These are phyloP conservation scores for Dothideomycetidae sp. DNA, from an alignment of 2,329 filamentous ascomycete species.

Conservation along the genomic window DNA sequence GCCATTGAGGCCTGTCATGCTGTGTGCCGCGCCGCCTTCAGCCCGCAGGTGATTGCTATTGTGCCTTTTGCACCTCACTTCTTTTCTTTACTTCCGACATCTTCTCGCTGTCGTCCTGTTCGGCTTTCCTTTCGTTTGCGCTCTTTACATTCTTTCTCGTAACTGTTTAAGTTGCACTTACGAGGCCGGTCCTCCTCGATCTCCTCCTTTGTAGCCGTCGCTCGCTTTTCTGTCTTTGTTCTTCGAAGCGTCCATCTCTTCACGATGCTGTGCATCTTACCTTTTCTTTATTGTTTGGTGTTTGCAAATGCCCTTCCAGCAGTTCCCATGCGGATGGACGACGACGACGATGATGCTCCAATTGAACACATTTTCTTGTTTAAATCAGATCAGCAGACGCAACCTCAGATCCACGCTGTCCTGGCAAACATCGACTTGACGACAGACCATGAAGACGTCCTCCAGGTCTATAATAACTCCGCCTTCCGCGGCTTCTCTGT, in stretches of 20 bases:
- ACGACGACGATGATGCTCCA: conserved; percentile 4
- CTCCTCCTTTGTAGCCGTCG: too few species aligned
- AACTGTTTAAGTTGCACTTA: too few species aligned
- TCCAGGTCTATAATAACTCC: conserved; percentile 28
- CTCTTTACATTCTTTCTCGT: too few species aligned
- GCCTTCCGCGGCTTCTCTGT: conserved; percentile 28
- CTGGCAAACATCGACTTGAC: conserved; percentile 24
- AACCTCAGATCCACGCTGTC: conserved; percentile 23
- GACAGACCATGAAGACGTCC: conserved; percentile 25
- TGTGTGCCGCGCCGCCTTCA: too few species aligned
- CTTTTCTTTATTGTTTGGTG: neutral
- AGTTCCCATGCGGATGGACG: conserved; percentile 1
- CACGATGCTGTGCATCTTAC: neutral
- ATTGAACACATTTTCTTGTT: conserved; percentile 26
- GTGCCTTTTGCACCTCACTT: too few species aligned
- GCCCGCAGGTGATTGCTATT: too few species aligned
- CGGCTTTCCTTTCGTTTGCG: too few species aligned
- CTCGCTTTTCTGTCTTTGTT: too few species aligned
- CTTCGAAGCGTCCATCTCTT: too few species aligned
- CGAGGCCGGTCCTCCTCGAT: too few species aligned
- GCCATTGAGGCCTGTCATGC: too few species aligned
- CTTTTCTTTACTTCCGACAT: too few species aligned
- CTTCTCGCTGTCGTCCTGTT: neutral
- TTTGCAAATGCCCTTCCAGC: neutral
- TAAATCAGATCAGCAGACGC: conserved; percentile 19